Conservation (phyloP, 208 protist genomes). For the Trypanosoma avium region DNA sequence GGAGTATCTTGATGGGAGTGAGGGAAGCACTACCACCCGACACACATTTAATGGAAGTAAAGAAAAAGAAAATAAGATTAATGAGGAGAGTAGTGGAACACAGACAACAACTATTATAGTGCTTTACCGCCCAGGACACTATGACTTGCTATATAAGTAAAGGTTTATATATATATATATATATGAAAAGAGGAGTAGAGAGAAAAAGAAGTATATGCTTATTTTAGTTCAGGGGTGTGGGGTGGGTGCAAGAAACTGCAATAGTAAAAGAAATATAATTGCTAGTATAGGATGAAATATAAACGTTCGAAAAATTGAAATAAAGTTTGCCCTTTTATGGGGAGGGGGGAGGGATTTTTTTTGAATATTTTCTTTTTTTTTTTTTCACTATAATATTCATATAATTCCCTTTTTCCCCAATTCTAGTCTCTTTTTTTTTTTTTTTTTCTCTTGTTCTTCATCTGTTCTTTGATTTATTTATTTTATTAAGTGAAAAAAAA, state of each 20-base stretch:
- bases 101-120: slow-evolving; percentile 28
- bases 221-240: too few relatives aligned
- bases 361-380: too few relatives aligned
- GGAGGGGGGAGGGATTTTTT: too few relatives aligned
- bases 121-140: slow-evolving; percentile 81
- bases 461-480: not conserved
- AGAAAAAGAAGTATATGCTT: too few relatives aligned
- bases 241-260: too few relatives aligned
- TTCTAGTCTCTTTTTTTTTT: not conserved
- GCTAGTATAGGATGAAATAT: too few relatives aligned
- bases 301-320: too few relatives aligned
- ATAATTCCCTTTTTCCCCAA: too few relatives aligned
- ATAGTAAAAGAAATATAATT: too few relatives aligned
- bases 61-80: not conserved
- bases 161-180: not conserved
- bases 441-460: slow-evolving; percentile 2
- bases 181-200: not conserved
- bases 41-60: slow-evolving; percentile 15
- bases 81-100: not conserved
- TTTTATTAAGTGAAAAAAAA: not conserved
- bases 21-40: slow-evolving; percentile 28
- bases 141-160: slow-evolving; percentile 62
- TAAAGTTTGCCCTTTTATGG: too few relatives aligned
- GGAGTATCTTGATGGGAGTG: slow-evolving; percentile 60
- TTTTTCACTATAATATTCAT: too few relatives aligned